Evolutionary conservation across 306 rosid species (phyloP), one percentile per base, ranked within the genome.

Genomic region (Rosa lucieae): DNA sequence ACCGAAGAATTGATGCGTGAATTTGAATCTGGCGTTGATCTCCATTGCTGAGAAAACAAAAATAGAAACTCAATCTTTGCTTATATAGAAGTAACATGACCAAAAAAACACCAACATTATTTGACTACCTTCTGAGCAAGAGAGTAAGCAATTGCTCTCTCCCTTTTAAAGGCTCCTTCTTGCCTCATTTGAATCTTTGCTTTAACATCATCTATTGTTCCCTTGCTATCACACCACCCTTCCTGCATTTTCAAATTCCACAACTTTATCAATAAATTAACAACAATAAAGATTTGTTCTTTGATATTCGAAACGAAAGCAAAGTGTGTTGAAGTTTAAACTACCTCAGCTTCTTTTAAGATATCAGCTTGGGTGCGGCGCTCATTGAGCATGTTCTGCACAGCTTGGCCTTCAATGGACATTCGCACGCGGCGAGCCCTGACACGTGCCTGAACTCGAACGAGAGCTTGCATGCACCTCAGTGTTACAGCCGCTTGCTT

Each of bases 401-500:
- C 98, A 10, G 96, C 98, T 78, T 93, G 97, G 1, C 99, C 99
- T 69, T 96, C 97, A 5, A 89, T 76, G 20, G 99, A 93, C 98
- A 91, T 91, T 47, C 99, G 81, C 59, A 96, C 99, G 17, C 93
- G 98, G 21, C 96, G 91, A 67, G 99, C 99, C 82, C 99, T 86
- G 5, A 96, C 97, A 13, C 98, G 86, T 0, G 99, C 99, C 78
- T 96, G 99, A 75, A 96, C 98, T 52, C 99, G 93, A 81, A 96
- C 99, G 1, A 96, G 82, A 2, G 99, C 99, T 77, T 96, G 99
- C 99, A 96, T 96, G 87, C 99, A 96, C 79, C 97, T 90, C 84
- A 96, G 82, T 43, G 99, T 96, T 48, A 96, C 97, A 0, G 99
- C 99, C 21, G 99, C 99, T 52, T 96, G 97, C 86, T 96, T 93